Evolutionary conservation across 2,329 filamentous ascomycete species (phyloP).

Genomic region (Gnomoniopsis smithogilvyi): DNA sequence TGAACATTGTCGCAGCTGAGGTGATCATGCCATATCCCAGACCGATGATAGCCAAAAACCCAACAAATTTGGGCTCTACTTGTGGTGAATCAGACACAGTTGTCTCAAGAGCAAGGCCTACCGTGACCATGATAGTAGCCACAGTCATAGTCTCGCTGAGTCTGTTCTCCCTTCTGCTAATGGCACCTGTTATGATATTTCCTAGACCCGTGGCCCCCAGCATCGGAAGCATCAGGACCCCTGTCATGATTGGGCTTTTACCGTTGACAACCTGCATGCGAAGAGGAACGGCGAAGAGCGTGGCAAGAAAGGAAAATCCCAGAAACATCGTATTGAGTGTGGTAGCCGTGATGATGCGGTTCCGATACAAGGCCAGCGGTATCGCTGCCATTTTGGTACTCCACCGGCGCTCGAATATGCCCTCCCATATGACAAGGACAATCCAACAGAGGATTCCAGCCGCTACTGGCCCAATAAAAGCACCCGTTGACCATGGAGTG

Average conservation of each 20-base stretch:
- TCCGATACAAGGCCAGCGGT: slow-evolving; percentile 45
- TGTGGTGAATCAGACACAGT: slow-evolving; percentile 32
- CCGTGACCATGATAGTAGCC: slow-evolving; percentile 38
- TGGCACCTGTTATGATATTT: slow-evolving; percentile 37
- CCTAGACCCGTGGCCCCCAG: slow-evolving; percentile 45
- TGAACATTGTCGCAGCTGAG: slow-evolving; percentile 44
- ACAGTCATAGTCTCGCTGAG: slow-evolving; percentile 40
- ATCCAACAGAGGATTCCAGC: slow-evolving; percentile 34
- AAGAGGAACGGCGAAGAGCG: slow-evolving; percentile 47
- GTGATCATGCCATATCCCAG: slow-evolving; percentile 50
- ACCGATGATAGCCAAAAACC: slow-evolving; percentile 49
- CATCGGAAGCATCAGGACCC: slow-evolving; percentile 52
- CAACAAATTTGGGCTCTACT: slow-evolving; percentile 43
- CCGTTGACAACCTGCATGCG: slow-evolving; percentile 48
- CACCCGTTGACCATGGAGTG: slow-evolving; percentile 37
- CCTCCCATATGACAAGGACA: slow-evolving; percentile 38
- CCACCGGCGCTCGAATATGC: slow-evolving; percentile 28
- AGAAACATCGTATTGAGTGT: slow-evolving; percentile 43
- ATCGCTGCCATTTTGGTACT: slow-evolving; percentile 38
- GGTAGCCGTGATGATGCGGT: slow-evolving; percentile 41
- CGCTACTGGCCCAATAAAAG: slow-evolving; percentile 41
- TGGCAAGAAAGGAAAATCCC: slow-evolving; percentile 48
- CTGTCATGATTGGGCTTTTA: slow-evolving; percentile 42
- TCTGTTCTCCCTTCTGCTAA: slow-evolving; percentile 40
- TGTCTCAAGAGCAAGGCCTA: slow-evolving; percentile 46